Evolutionary conservation across 1,284 basidiomycete species (phyloP).

Genomic region (Microbotryum scabiosae): DNA sequence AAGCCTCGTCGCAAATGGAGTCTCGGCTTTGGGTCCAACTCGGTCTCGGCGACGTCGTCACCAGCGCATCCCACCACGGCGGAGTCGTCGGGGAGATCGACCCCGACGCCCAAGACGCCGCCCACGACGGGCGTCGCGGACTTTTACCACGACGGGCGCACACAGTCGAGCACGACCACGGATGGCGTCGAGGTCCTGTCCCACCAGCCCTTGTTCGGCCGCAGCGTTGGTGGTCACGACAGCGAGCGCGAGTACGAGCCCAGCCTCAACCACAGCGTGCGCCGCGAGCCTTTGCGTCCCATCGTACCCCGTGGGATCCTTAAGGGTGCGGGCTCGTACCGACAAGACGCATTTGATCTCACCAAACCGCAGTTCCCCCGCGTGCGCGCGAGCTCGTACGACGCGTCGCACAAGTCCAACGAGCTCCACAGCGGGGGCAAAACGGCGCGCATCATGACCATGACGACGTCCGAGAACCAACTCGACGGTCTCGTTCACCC

Average conservation of each 20-base stretch:
- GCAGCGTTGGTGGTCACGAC: slow-evolving; percentile 34
- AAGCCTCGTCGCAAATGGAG: slow-evolving; percentile 42
- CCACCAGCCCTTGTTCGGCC: slow-evolving; percentile 10
- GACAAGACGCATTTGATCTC: slow-evolving; percentile 24
- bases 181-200: slow-evolving; percentile 18
- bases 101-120: slow-evolving; percentile 1
- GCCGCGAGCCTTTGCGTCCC: slow-evolving; percentile 49
- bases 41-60: neutral
- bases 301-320: slow-evolving; percentile 73
- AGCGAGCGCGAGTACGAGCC: slow-evolving; percentile 48
- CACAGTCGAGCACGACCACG: neutral
- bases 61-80: too few species aligned
- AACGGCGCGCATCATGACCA: slow-evolving; percentile 26
- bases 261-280: slow-evolving; percentile 51
- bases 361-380: slow-evolving; percentile 31
- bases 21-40: slow-evolving; percentile 31
- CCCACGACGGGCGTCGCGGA: neutral
- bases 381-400: slow-evolving; percentile 41
- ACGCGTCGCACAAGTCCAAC: slow-evolving; percentile 34
- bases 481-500: slow-evolving; percentile 29
- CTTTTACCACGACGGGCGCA: neutral
- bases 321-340: slow-evolving; percentile 54
- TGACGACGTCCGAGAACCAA: slow-evolving; percentile 29
- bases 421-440: slow-evolving; percentile 21
- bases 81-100: neutral